Evolutionary conservation across 2,329 filamentous ascomycete species (phyloP).

Genomic region (Apiospora marii): DNA sequence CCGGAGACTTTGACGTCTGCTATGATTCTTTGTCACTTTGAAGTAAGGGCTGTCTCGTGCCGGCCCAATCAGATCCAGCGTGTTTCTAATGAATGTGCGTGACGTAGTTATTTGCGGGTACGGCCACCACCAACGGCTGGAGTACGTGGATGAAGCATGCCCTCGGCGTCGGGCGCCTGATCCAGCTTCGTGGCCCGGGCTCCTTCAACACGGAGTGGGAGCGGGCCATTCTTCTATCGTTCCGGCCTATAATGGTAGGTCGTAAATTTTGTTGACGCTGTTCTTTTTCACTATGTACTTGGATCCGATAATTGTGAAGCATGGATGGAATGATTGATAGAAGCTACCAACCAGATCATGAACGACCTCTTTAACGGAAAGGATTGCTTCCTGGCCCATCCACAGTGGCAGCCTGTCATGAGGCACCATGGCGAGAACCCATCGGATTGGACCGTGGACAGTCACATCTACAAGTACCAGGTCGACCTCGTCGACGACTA

Average conservation of each 20-base stretch:
- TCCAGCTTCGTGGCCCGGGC: constrained; percentile 24
- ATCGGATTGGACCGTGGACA: constrained; percentile 33
- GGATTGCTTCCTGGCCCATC: constrained; percentile 47
- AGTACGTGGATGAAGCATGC: constrained; percentile 27
- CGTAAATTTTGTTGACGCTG: neutral
- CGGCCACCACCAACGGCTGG: constrained; percentile 22
- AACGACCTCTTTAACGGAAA: constrained; percentile 28
- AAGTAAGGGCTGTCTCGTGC: neutral
- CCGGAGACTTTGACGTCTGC: constrained; percentile 24
- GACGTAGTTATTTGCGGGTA: constrained; percentile 25
- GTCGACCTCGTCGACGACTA: constrained; percentile 44
- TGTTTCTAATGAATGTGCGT: constrained; percentile 5
- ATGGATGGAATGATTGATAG: neutral
- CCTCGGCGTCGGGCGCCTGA: constrained; percentile 12
- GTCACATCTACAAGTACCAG: constrained; percentile 31
- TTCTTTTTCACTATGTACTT: neutral
- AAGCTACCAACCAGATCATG: constrained; percentile 23
- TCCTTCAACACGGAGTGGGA: constrained; percentile 24
- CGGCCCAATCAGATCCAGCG: neutral
- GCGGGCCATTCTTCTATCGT: constrained; percentile 23
- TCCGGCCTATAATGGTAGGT: constrained; percentile 26
- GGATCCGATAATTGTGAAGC: neutral
- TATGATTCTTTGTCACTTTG: constrained; percentile 11
- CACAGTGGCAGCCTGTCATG: constrained; percentile 48
- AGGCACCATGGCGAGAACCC: neutral